Percentiles rank a stretch among this genome's conserved stretches.
Evolutionary conservation across 225 moss, liverwort and hornwort species (phyloP).

Genomic region (Rhytidiadelphus loreus): DNA sequence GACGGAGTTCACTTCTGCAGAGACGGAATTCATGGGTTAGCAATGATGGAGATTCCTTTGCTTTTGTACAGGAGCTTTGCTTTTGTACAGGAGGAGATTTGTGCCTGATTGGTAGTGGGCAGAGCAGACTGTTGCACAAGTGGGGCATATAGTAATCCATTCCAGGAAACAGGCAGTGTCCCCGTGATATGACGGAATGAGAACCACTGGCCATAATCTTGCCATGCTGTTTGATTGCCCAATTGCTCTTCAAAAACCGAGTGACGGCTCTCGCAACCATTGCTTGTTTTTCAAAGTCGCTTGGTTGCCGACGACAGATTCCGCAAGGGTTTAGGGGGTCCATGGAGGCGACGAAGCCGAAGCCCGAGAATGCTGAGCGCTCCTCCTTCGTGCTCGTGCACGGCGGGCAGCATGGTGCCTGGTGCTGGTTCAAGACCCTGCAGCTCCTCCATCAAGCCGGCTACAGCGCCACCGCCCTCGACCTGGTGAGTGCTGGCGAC

Average conservation of each 20-base stretch:
- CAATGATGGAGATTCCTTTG: background rate
- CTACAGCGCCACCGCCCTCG: conserved; percentile 17
- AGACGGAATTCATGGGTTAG: background rate
- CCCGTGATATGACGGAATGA: background rate
- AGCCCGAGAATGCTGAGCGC: background rate
- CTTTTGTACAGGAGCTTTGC: background rate
- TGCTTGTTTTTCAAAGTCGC: background rate
- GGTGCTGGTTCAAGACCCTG: conserved; percentile 40
- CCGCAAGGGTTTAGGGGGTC: background rate
- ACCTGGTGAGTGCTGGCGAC: conserved; percentile 31
- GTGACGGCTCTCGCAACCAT: background rate
- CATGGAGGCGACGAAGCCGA: background rate
- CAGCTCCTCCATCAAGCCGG: conserved; percentile 8
- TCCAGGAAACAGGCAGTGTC: background rate
- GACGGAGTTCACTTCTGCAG: no score
- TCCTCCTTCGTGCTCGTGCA: conserved; percentile 25
- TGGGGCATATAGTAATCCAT: background rate
- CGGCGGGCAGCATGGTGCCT: conserved; percentile 31
- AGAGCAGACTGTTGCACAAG: background rate
- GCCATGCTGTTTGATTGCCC: background rate
- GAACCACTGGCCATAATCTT: background rate
- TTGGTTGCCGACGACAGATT: background rate
- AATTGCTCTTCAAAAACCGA: background rate
- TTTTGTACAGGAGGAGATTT: background rate
- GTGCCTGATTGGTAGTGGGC: background rate